phyloP scores from a whole-genome alignment of 1,139 yeast genomes.

The Geotrichum citri-aurantii region DNA sequence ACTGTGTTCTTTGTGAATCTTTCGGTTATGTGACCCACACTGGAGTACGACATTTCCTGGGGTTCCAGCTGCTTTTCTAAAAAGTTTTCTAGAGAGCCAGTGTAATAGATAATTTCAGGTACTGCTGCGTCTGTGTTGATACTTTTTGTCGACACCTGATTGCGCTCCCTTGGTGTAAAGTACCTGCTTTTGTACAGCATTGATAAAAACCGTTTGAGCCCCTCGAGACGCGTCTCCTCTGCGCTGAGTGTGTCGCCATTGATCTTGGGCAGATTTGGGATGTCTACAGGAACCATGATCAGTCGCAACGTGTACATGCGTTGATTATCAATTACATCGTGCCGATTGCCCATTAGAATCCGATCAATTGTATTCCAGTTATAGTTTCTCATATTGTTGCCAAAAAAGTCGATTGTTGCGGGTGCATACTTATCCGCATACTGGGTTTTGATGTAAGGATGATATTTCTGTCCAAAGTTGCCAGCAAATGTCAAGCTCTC shows the following conservation, averaged over 20 bases:
- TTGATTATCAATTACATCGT: constrained; percentile 51
- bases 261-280: constrained; percentile 37
- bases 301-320: constrained; percentile 68
- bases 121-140: constrained; percentile 40
- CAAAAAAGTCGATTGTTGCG: constrained; percentile 49
- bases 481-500: constrained; percentile 24
- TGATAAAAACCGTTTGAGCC: constrained; percentile 65
- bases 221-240: constrained; percentile 88
- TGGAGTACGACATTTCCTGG: constrained; percentile 30
- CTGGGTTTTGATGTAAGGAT: constrained; percentile 68
- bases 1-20: constrained; percentile 34
- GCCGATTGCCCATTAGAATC: constrained; percentile 81
- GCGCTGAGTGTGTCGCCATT: constrained; percentile 53
- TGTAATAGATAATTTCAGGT: constrained; percentile 80
- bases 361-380: constrained; percentile 95
- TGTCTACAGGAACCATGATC: constrained; percentile 67
- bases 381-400: constrained; percentile 49
- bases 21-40: neutral
- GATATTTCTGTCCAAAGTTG: constrained; percentile 34
- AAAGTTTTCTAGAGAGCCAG: constrained; percentile 75
- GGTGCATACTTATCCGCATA: constrained; percentile 62
- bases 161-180: constrained; percentile 42
- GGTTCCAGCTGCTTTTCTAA: constrained; percentile 43
- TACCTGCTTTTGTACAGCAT: constrained; percentile 57
- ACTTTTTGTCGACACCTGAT: constrained; percentile 37